Percentiles rank a stretch among this genome's conserved stretches.
Conservation (phyloP, 1,284 basidiomycete species). For the Exsudoporus floridanus region DNA sequence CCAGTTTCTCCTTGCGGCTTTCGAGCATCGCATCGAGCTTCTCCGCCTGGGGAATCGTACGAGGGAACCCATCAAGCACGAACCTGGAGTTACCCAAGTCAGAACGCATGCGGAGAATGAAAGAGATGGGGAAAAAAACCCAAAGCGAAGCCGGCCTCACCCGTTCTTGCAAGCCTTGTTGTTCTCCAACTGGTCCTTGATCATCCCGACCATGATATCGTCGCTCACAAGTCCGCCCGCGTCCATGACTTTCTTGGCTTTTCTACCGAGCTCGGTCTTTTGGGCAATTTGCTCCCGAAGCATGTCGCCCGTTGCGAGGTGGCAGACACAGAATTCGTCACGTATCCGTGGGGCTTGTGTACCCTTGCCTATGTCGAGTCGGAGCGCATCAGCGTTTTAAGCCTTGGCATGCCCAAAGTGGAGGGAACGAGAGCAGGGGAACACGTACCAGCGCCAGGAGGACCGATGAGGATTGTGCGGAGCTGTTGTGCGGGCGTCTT, state of each 20-base stretch:
- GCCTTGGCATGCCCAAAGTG: background rate
- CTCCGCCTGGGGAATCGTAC: conserved; percentile 96
- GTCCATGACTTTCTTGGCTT: conserved; percentile 99
- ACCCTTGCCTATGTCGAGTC: conserved; percentile 78
- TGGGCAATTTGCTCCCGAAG: conserved; percentile 89
- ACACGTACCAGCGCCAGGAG: conserved; percentile 88
- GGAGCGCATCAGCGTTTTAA: conserved; percentile 3
- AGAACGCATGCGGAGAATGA: background rate
- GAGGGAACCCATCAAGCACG: conserved; percentile 97
- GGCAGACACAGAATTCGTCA: conserved; percentile 93
- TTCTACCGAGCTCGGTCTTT: conserved; percentile 85
- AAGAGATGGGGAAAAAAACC: background rate
- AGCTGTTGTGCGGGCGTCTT: conserved; percentile 78
- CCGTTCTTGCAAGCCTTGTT: conserved; percentile 93
- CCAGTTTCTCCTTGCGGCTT: conserved; percentile 80
- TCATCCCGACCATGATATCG: conserved; percentile 98
- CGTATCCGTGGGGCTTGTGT: conserved; percentile 95
- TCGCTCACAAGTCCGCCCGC: conserved; percentile 90
- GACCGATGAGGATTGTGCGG: conserved; percentile 91
- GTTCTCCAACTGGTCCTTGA: conserved; percentile 92
- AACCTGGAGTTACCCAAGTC: conserved; percentile 57
- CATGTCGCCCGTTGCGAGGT: conserved; percentile 98
- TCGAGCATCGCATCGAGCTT: conserved; percentile 93
- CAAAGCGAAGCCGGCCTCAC: conserved; percentile 47
- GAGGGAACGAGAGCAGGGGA: background rate